Percentiles rank a stretch among this genome's conserved stretches.
Evolutionary conservation across 495 filamentous ascomycete genomes (phyloP).

Genomic region (Xylaria palmicola): DNA sequence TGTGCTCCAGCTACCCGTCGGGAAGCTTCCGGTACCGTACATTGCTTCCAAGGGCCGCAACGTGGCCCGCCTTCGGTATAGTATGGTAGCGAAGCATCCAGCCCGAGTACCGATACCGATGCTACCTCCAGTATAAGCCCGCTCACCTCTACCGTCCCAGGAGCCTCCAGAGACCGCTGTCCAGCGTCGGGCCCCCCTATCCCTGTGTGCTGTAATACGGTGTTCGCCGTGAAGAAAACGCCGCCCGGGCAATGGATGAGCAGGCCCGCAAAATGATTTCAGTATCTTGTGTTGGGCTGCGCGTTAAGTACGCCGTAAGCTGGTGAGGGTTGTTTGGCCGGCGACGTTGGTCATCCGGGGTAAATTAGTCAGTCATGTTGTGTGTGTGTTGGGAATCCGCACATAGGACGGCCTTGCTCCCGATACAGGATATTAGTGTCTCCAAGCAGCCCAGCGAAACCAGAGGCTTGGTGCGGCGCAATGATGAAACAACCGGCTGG

Average conservation of each 20-base stretch:
- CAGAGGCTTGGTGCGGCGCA: constrained; percentile 14
- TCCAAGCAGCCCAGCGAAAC: constrained; percentile 14
- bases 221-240: no score
- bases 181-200: no score
- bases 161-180: not conserved
- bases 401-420: not conserved
- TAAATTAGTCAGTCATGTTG: constrained; percentile 18
- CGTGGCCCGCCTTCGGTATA: constrained; percentile 7
- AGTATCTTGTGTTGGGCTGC: constrained; percentile 2
- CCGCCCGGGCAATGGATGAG: not conserved
- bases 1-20: constrained; percentile 4
- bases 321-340: not conserved
- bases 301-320: no score
- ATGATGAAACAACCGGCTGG: constrained; percentile 18
- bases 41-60: constrained; percentile 13
- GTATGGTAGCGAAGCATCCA: not conserved
- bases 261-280: constrained; percentile 8
- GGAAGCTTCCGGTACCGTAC: constrained; percentile 19
- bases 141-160: not conserved
- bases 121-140: not conserved
- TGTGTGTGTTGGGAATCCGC: not conserved
- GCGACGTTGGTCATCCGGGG: constrained; percentile 8
- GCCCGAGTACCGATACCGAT: not conserved
- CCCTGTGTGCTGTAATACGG: not conserved
- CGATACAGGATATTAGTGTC: not conserved